phyloP scores from a whole-genome alignment of 2,329 filamentous ascomycete genomes.

The Ophiobolus disseminans region DNA sequence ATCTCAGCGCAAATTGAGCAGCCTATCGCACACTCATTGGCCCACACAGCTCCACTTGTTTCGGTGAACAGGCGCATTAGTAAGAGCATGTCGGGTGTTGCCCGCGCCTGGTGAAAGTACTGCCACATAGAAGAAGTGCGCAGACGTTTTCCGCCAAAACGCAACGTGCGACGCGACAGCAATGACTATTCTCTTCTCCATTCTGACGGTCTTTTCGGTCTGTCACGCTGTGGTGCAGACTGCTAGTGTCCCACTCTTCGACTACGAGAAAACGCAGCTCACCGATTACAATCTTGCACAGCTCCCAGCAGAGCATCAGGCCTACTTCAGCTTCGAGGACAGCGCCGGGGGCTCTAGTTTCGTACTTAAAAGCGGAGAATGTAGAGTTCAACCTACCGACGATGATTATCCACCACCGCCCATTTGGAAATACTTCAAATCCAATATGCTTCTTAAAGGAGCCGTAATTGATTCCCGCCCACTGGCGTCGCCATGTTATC shows the following conservation, averaged over 20 bases:
- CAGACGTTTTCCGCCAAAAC: no score
- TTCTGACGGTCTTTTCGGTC: no score
- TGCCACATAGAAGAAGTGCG: no score
- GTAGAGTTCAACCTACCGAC: neutral
- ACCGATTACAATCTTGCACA: slow-evolving; percentile 8
- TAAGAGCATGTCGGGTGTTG: no score
- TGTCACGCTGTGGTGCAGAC: no score
- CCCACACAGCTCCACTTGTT: no score
- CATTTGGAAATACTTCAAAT: neutral
- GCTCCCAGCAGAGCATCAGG: slow-evolving; percentile 7
- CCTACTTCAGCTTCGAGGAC: slow-evolving; percentile 15
- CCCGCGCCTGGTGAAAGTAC: no score
- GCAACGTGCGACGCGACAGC: no score
- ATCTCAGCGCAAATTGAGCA: no score
- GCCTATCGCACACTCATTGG: no score
- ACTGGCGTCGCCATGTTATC: neutral
- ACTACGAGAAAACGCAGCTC: slow-evolving; percentile 13
- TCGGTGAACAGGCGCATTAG: no score
- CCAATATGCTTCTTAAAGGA: neutral
- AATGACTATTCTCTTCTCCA: no score
- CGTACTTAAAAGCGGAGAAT: slow-evolving; percentile 2
- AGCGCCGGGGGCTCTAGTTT: slow-evolving; percentile 5
- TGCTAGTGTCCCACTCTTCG: slow-evolving; percentile 7
- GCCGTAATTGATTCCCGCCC: neutral
- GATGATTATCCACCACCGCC: neutral